phyloP scores from a whole-genome alignment of 148 eudicot genomes.

The Rhododendron simsii region DNA sequence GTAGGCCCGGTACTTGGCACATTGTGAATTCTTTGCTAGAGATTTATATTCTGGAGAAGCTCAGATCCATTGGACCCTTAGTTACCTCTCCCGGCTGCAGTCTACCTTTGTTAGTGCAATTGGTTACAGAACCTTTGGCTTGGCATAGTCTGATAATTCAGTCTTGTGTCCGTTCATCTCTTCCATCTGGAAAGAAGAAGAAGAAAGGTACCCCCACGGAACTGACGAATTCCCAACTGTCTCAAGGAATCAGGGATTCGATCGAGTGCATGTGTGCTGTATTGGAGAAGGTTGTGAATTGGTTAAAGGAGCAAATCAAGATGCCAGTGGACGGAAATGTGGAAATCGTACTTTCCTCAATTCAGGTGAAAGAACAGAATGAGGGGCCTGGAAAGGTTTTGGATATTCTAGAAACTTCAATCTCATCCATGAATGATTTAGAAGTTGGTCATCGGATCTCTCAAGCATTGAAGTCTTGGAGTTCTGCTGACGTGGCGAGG shows the following conservation, averaged over 20 bases:
- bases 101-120: conserved; percentile 55
- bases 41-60: conserved; percentile 43
- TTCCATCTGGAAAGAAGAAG: conserved; percentile 89
- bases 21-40: conserved; percentile 48
- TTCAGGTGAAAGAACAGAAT: conserved; percentile 19
- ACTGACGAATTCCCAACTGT: conserved; percentile 39
- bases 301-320: conserved; percentile 57
- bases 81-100: conserved; percentile 53
- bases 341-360: conserved; percentile 43
- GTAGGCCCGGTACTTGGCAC: conserved; percentile 44
- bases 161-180: conserved; percentile 55
- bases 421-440: conserved; percentile 31
- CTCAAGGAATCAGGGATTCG: conserved; percentile 47
- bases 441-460: conserved; percentile 64
- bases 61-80: conserved; percentile 37
- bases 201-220: conserved; percentile 73
- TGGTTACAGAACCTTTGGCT: conserved; percentile 75
- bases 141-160: conserved; percentile 78
- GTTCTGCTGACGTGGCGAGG: conserved; percentile 56
- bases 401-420: conserved; percentile 31
- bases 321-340: conserved; percentile 39
- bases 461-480: conserved; percentile 63
- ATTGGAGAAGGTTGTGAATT: conserved; percentile 49
- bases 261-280: conserved; percentile 41
- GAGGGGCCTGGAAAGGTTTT: conserved; percentile 73